Conservation (phyloP, 768 basidiomycete species). For the Pleurotus citrinopileatus region DNA sequence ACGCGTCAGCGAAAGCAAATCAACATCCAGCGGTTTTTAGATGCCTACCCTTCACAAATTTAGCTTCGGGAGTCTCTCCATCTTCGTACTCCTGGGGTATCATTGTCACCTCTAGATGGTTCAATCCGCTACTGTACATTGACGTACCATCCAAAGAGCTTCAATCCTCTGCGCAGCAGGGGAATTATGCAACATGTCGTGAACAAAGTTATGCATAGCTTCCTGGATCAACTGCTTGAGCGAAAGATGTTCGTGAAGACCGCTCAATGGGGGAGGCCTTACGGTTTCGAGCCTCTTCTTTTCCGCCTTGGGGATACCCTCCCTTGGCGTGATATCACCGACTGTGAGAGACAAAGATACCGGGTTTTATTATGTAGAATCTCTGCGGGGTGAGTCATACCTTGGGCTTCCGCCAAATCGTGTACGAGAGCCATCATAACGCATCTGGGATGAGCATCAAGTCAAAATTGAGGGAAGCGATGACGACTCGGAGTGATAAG, state of each 20-base stretch:
- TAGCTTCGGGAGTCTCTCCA: constrained; percentile 67
- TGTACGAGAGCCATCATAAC: constrained; percentile 92
- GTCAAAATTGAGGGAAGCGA: not conserved
- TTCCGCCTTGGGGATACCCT: constrained; percentile 78
- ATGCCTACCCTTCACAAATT: constrained; percentile 88
- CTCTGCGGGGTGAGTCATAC: too few species aligned
- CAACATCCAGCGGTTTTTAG: too few species aligned
- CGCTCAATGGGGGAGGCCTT: constrained; percentile 14
- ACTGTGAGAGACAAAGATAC: constrained; percentile 43
- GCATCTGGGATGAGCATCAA: constrained; percentile 43
- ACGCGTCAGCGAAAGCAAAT: too few species aligned
- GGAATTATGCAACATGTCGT: constrained; percentile 83
- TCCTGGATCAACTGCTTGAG: constrained; percentile 50
- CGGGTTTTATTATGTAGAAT: too few species aligned
- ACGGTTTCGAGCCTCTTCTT: constrained; percentile 78
- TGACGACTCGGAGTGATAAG: too few species aligned
- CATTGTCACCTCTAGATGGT: not conserved
- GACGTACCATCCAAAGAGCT: constrained; percentile 65
- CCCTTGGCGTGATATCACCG: constrained; percentile 90
- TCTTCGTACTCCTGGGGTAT: constrained; percentile 84
- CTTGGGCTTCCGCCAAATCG: constrained; percentile 95
- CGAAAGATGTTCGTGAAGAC: too few species aligned
- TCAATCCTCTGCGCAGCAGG: constrained; percentile 67
- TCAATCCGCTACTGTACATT: not conserved
- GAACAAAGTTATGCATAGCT: constrained; percentile 87